Conservation (phyloP, 2,329 filamentous ascomycete genomes). For the Gremmenia infestans region DNA sequence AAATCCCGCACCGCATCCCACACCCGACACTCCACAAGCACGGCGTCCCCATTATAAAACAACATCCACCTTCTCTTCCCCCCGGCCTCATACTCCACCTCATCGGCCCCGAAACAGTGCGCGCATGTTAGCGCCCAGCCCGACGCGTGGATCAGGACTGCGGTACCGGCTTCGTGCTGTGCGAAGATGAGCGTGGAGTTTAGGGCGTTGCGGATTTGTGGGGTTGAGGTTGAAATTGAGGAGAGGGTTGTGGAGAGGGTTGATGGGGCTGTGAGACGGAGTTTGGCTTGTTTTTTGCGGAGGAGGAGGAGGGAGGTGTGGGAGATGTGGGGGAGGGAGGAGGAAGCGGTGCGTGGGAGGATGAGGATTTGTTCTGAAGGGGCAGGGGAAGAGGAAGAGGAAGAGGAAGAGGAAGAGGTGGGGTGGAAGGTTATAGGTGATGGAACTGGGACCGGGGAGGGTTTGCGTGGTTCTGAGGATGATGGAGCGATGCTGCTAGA, state of each 20-base stretch:
- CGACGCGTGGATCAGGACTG: constrained; percentile 41
- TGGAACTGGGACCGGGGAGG: not conserved
- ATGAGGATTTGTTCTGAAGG: not conserved
- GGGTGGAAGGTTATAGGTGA: not conserved
- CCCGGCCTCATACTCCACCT: constrained; percentile 30
- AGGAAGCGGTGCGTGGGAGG: not conserved
- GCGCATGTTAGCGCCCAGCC: constrained; percentile 47
- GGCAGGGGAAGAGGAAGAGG: too few relatives aligned
- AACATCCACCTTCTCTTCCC: constrained; percentile 37
- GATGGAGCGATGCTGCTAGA: not conserved
- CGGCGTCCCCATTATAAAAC: constrained; percentile 34
- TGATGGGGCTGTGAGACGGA: not conserved
- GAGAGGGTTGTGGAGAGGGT: too few relatives aligned
- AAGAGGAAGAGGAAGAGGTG: not conserved
- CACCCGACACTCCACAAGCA: constrained; percentile 36
- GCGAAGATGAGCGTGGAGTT: constrained; percentile 42
- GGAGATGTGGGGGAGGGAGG: too few relatives aligned
- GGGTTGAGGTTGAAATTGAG: not conserved
- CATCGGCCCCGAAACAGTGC: constrained; percentile 44
- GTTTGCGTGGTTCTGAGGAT: not conserved
- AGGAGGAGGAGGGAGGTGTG: constrained; percentile 3
- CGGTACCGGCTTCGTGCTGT: constrained; percentile 45
- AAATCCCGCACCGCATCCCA: constrained; percentile 36
- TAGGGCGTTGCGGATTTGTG: constrained; percentile 2
- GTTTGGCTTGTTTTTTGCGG: constrained; percentile 7